phyloP scores from a whole-genome alignment of 495 filamentous ascomycete genomes.

The Podospora sp. region DNA sequence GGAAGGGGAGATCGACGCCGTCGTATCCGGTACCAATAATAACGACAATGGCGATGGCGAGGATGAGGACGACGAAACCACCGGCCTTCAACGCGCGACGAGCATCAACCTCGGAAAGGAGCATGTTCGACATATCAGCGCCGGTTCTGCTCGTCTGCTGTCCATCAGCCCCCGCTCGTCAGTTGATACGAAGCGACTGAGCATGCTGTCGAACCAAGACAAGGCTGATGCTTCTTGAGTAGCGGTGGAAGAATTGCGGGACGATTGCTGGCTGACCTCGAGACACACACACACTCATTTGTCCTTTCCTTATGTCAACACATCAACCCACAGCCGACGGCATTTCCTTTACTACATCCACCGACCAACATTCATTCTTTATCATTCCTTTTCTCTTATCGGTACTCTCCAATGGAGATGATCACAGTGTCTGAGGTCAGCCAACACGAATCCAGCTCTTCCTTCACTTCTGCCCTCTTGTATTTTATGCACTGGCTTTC shows the following conservation, averaged over 20 bases:
- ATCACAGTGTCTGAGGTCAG: background rate
- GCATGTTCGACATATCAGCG: conserved; percentile 71
- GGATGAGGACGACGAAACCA: conserved; percentile 45
- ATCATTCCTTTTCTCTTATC: conserved; percentile 23
- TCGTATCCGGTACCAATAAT: background rate
- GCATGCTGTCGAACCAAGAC: conserved; percentile 19
- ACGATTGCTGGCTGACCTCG: conserved; percentile 21
- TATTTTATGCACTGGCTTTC: background rate
- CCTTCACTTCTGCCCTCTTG: background rate
- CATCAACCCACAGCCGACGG: conserved; percentile 23
- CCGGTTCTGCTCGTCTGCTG: conserved; percentile 70
- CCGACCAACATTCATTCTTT: conserved; percentile 35
- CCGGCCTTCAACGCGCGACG: conserved; percentile 60
- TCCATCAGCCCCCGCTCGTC: conserved; percentile 60
- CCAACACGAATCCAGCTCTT: background rate
- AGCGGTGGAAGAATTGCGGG: background rate
- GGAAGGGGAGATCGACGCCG: conserved; percentile 35
- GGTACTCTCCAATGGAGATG: background rate
- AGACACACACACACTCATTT: conserved; percentile 26
- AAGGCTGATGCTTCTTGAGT: conserved; percentile 1
- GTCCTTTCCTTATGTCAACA: conserved; percentile 22
- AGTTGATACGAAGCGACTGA: conserved; percentile 42
- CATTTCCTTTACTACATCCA: conserved; percentile 22
- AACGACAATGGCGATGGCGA: conserved; percentile 53
- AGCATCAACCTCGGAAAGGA: conserved; percentile 65